A percentile compares a stretch with the other conserved stretches of the same genome.
Conservation (phyloP, 78 protist genomes). For the Chrysochromulina parva region DNA sequence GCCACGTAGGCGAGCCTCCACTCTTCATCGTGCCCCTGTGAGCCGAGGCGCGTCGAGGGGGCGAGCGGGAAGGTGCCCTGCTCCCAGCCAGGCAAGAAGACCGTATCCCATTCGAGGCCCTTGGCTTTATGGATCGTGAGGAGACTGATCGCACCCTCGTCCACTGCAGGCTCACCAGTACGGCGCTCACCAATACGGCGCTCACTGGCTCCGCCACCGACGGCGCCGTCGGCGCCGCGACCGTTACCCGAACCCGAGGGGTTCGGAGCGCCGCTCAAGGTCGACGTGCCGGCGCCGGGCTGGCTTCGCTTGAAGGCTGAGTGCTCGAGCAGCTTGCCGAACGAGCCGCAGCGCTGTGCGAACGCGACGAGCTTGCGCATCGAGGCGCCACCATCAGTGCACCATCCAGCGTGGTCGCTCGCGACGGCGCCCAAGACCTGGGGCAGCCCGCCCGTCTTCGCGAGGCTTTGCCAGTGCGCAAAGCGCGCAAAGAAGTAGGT, state of each 20-base stretch:
- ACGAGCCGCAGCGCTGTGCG: neutral
- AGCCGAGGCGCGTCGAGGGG: neutral
- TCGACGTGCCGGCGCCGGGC: no score
- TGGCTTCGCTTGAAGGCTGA: neutral
- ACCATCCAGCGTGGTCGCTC: neutral
- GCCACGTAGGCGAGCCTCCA: conserved; percentile 22
- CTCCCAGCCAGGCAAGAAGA: conserved; percentile 12
- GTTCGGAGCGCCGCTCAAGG: no score
- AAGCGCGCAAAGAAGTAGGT: no score
- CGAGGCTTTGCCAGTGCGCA: no score
- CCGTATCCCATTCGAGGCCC: neutral
- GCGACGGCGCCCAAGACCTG: neutral
- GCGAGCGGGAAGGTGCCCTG: neutral
- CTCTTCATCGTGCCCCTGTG: neutral
- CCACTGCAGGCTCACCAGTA: no score
- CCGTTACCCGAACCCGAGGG: no score
- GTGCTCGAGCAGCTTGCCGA: neutral
- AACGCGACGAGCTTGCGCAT: neutral
- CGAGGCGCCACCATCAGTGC: neutral
- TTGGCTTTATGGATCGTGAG: neutral
- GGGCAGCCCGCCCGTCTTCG: no score
- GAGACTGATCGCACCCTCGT: neutral
- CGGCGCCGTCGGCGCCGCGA: no score
- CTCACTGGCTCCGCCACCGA: no score
- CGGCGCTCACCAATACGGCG: no score